Base-by-base conservation (phyloP, 129 eudicot genomes). In the Logfia minima region DNA sequence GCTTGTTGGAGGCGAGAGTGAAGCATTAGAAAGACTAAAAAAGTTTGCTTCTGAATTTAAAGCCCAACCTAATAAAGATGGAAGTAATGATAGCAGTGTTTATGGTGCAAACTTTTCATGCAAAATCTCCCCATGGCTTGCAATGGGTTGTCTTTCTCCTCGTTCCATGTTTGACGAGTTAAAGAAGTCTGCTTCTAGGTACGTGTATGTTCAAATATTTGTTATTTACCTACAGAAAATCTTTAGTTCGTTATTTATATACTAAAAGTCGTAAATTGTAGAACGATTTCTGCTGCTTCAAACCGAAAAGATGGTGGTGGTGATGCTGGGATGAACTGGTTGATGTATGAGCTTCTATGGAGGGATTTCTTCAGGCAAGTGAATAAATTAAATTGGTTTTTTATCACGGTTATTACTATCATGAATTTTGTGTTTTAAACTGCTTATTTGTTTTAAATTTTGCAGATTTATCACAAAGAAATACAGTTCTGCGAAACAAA, bases 61-160 rank as follows among this genome's bases (percentile, higher is more conserved):
- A 81, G 86, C 96, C 22, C 89, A 93, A 77, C 93, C 98, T 21
- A 80, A 75, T 43, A 89, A 90, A 72, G 86, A 91, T 51, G 92
- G 89, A 69, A 66, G 85, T 77, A 86, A 79, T 37, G 85, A 86
- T 75, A 93, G 90, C 92, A 90, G 90, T 86, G 80, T 91, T 22
- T 91, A 87, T 29, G 98, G 97, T 70, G 96, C 97, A 28, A 93
- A 93, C 79, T 93, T 93, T 64, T 93, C 97, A 14, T 93, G 97
- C 83, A 93, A 86, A 86, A 87, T 93, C 78, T 91, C 98, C 22
- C 98, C 97, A 55, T 91, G 98, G 98, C 93, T 93, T 37, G 89
- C 97, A 68, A 93, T 86, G 96, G 98, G 98, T 26, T 90, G 98
- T 79, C 96, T 93, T 77, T 93, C 97, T 70, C 97, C 98, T 11